These are phyloP conservation scores for Clonostachys byssicola DNA, from an alignment of 2,329 filamentous ascomycete species.

Conservation along the genomic window DNA sequence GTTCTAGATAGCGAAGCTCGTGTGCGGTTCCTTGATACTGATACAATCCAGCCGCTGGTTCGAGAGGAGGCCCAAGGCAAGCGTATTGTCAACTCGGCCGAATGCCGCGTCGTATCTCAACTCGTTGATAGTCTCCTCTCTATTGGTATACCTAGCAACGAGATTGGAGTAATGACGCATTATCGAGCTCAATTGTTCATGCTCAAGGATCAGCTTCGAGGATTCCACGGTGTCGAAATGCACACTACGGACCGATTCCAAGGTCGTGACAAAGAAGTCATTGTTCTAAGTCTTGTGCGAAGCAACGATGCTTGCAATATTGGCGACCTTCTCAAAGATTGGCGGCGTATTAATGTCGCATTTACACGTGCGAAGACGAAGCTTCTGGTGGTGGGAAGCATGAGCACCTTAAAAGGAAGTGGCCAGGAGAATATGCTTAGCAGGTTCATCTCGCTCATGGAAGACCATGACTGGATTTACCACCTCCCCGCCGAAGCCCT, in stretches of 20 bases:
- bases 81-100: slow-evolving; percentile 83
- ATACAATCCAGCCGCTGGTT: slow-evolving; percentile 59
- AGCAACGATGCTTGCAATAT: slow-evolving; percentile 79
- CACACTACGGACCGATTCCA: slow-evolving; percentile 97
- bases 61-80: slow-evolving; percentile 75
- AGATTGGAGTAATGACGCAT: slow-evolving; percentile 94
- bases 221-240: slow-evolving; percentile 70
- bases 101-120: slow-evolving; percentile 73
- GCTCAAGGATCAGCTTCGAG: slow-evolving; percentile 68
- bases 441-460: slow-evolving; percentile 73
- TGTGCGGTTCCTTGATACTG: slow-evolving; percentile 87
- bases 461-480: slow-evolving; percentile 73
- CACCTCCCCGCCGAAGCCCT: slow-evolving; percentile 63
- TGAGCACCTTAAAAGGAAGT: slow-evolving; percentile 70
- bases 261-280: slow-evolving; percentile 89
- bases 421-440: slow-evolving; percentile 72
- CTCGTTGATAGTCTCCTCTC: slow-evolving; percentile 76
- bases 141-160: slow-evolving; percentile 66
- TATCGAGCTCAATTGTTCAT: slow-evolving; percentile 90
- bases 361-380: slow-evolving; percentile 93
- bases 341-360: slow-evolving; percentile 91
- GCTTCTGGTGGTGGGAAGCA: slow-evolving; percentile 81
- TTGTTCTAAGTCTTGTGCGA: slow-evolving; percentile 82
- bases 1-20: slow-evolving; percentile 67
- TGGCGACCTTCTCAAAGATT: slow-evolving; percentile 89